Conservation (phyloP, 2,329 filamentous ascomycete species). For the Neoscytalidium dimidiatum region DNA sequence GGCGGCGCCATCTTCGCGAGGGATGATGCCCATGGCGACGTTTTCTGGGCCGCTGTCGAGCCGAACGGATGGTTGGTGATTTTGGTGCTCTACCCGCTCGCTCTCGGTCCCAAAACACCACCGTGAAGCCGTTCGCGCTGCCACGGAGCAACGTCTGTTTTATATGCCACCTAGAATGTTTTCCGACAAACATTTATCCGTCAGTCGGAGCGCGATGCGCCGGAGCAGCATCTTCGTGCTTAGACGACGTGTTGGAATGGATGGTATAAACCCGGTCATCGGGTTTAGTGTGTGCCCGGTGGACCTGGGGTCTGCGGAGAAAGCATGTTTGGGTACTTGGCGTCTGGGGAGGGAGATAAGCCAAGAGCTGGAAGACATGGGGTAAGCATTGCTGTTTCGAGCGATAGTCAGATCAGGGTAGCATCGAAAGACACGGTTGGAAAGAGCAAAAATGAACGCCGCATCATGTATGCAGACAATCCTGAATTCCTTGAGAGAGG, state of each 20-base stretch:
- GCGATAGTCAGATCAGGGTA: no score
- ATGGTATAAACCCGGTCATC: neutral
- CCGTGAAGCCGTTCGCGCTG: neutral
- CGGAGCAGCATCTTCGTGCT: neutral
- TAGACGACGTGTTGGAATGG: neutral
- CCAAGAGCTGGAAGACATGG: neutral
- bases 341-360: neutral
- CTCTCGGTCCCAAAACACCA: neutral
- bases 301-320: neutral
- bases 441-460: no score
- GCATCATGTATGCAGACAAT: no score
- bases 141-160: neutral
- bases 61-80: neutral
- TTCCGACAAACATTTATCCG: neutral
- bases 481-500: no score
- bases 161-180: neutral
- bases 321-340: neutral
- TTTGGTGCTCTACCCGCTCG: neutral
- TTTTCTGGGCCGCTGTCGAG: neutral
- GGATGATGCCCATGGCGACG: slow-evolving; percentile 29
- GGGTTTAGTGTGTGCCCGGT: neutral
- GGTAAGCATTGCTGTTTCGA: neutral
- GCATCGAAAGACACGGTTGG: no score
- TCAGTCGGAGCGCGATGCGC: neutral
- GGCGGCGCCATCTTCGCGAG: slow-evolving; percentile 28